Evolutionary conservation across 306 rosid species (phyloP), one percentile per base, ranked within the genome.

Genomic region (Prosopis cineraria): DNA sequence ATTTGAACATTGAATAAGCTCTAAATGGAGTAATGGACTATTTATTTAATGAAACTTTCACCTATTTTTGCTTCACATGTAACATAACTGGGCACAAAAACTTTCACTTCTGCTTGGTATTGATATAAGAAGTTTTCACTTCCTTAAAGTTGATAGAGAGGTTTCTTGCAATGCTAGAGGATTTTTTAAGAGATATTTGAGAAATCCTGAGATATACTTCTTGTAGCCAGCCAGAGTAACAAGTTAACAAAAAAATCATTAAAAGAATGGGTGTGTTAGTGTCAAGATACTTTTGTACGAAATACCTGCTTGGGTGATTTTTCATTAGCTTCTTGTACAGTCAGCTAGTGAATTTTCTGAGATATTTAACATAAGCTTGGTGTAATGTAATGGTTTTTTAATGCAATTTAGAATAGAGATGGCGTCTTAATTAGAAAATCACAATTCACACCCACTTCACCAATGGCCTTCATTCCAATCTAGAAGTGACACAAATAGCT

Each of bases 391-490:
- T 45, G 70, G 47, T 22, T 48, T 45, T 27, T 39, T 63, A 10
- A 1, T 40, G 5, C 47, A 68, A 68, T 68, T 41, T 45, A 39
- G 5, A 39, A 66, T 22, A 37, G 50, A 39, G 33, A 39, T 10
- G 65, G 22, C 4, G 22, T 24, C 41, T 27, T 40, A 14, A 14
- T 16, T 25, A 64, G 77, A 20, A 70, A 62, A 73, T 36, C 47
- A 77, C 11, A 27, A 29, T 67, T 7, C 4, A 44, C 31, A 37
- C 41, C 33, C 17, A 7, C 45, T 63, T 62, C n/a, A n/a, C n/a
- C 48, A 36, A 43, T 70, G 20, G 53, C 65, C 56, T 80, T 3
- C 12, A 73, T 56, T 59, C 53, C 75, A 43, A 66, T 80, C n/a
- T 55, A 56, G 68, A 67, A 50, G 53, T 36, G 64, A 40, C 73